These are phyloP conservation scores for Cryptosporidium baileyi DNA, from an alignment of 169 alveolate species.

Conservation along the genomic window DNA sequence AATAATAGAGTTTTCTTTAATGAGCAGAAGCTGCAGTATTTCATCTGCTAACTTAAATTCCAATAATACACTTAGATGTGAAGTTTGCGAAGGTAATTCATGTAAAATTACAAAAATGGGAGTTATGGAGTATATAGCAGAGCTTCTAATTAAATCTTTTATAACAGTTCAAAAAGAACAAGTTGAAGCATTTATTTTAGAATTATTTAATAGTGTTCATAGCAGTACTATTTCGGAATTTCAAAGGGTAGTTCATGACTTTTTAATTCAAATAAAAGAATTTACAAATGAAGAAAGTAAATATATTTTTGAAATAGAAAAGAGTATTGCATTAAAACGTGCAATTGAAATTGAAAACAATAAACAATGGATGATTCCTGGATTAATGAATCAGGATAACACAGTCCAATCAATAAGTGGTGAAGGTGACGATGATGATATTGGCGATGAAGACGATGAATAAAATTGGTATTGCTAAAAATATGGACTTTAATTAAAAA, in stretches of 20 bases:
- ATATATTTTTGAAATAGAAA: conserved; percentile 31
- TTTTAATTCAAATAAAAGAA: conserved; percentile 74
- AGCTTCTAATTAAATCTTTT: conserved; percentile 73
- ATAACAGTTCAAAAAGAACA: conserved; percentile 76
- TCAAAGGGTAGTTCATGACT: conserved; percentile 72
- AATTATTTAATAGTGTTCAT: conserved; percentile 74
- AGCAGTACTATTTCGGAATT: conserved; percentile 74
- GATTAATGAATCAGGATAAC: conserved; percentile 24
- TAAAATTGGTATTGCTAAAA: background rate
- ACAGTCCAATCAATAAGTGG: conserved; percentile 11
- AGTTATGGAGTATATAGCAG: conserved; percentile 76
- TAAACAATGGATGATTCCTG: conserved; percentile 59
- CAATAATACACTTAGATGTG: background rate
- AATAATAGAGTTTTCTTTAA: conserved; percentile 76
- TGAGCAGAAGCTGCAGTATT: conserved; percentile 70
- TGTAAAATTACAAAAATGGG: conserved; percentile 73
- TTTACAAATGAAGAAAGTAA: conserved; percentile 53
- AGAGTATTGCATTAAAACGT: conserved; percentile 37
- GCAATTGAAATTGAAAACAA: conserved; percentile 62
- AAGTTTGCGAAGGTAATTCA: conserved; percentile 12
- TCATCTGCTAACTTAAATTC: background rate
- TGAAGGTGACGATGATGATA: conserved; percentile 40
- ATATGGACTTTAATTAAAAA: too few relatives aligned
- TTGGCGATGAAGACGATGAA: conserved; percentile 54
- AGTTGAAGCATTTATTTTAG: conserved; percentile 75